Evolutionary conservation across 2,329 filamentous ascomycete genomes (phyloP), one percentile per base, ranked within the genome.

Genomic region (Aureobasidium sp.): DNA sequence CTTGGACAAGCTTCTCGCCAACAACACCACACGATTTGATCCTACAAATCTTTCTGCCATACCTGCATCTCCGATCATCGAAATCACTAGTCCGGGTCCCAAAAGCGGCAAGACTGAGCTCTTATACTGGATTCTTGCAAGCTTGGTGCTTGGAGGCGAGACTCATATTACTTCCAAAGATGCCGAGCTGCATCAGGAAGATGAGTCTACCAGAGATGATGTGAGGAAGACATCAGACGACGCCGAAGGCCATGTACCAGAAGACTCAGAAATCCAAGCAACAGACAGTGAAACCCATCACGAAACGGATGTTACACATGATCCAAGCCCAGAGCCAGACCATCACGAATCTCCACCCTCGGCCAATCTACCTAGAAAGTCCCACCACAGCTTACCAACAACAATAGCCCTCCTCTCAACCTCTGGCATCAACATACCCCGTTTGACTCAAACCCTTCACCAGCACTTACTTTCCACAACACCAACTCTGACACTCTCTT

Each of bases 21-120:
- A 66, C 25, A 53, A 62, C 42, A 50, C 48, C 57, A 53, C 42
- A 48, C 55, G 30, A 13, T 62, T 25, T 48, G 62, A 30, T 36
- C 58, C 49, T 67, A 65, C 44, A 37, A 44, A 36, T 54, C 39
- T 53, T 6, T 61, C 49, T n/a, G 27, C 49, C 11, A 47, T 34
- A 44, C 45, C 65, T 27, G 59, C 66, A 25, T 67, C 69, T 10
- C 75, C 79, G 0, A 73, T 81, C 5, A 66, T 86, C 54, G 83
- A 86, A 67, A 74, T 87, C 48, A 76, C 79, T 21, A 83, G 82
- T 54, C 71, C 75, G 37, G 73, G 74, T 11, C 73, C 82, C 3
- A 78, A 77, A 30, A 74, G 77, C 10, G 85, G 84, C 10, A 86
- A 85, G 71, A 82, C 84, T 1, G 79, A 83, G 39, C 68, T 87